Evolutionary conservation across 805 yeast species (phyloP), one percentile per base, ranked within the genome.

Genomic region (Myxozyma nipponensis): DNA sequence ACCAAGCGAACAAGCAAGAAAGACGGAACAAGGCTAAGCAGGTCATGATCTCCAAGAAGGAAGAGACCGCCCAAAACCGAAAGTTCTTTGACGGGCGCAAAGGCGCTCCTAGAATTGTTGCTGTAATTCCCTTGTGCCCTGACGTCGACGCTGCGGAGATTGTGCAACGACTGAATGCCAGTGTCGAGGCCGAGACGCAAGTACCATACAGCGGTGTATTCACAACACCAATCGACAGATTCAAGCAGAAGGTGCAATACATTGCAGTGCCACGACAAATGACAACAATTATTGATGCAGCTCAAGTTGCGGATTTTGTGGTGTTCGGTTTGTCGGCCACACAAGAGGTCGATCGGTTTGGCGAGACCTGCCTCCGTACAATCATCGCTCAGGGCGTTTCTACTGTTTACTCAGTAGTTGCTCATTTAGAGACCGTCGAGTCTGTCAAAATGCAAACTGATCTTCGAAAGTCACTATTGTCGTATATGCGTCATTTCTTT

Each of bases 381-480:
- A 76, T 90, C 32, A 88, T 86, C 63, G 77, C 90, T 13, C 98
- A 95, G 71, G 98, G 98, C 73, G 84, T 90, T 13, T 83, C 95
- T 0, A 79, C 88, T 3, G 82, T 82, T 1, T 71, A 84, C 49
- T 93, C 95, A 25, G 87, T 86, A 9, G 78, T 90, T 24, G 80
- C 93, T 5, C 87, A 88, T 62, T 65, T 89, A 30, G 78, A 83
- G 1, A 64, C 77, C 1, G 78, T 81, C 1, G 86, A 80, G 59
- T 84, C 84, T 67, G 81, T 77, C 62, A 87, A 87, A 63, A 78
- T 84, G 59, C 96, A 87, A 66, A 67, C 75, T 50, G 95, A 85
- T 63, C 76, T 81, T 13, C 71, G 80, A 51, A 79, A 76, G 59
- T 83, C 90, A 2, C 69, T 85, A 53, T 73, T 78, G 34, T 78